Evolutionary conservation across 345 rosid genomes (phyloP).

Genomic region (Erodium maritimum): DNA sequence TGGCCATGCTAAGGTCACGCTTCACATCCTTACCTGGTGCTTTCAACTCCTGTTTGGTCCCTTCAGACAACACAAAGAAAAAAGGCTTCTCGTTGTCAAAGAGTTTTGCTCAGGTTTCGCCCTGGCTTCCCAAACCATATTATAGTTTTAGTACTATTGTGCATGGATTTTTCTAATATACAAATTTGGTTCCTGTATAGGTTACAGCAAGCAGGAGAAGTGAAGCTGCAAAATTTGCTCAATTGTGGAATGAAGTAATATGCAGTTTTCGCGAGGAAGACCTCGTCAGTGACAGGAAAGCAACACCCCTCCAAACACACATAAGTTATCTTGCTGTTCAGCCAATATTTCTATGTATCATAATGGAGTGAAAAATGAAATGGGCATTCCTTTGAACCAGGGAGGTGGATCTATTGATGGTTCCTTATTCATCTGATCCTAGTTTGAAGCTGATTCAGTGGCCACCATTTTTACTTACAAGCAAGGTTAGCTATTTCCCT

Average conservation of each 20-base stretch:
- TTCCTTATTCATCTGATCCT: conserved; percentile 88
- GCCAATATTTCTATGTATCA: conserved; percentile 5
- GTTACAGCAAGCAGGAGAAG: conserved; percentile 82
- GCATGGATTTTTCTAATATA: too few species aligned
- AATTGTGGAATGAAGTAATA: conserved; percentile 94
- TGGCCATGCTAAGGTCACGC: conserved; percentile 94
- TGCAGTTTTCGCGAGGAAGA: conserved; percentile 98
- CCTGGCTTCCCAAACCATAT: not conserved
- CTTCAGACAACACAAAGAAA: conserved; percentile 62
- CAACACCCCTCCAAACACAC: conserved; percentile 8
- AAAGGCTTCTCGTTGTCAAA: conserved; percentile 80
- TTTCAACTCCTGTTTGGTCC: conserved; percentile 76
- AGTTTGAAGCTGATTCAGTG: conserved; percentile 89
- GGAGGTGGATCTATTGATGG: conserved; percentile 94
- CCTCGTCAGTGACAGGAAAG: conserved; percentile 85
- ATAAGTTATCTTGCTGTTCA: conserved; percentile 4
- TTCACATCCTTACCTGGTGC: conserved; percentile 93
- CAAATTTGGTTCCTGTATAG: conserved; percentile 21
- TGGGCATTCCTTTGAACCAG: conserved; percentile 28
- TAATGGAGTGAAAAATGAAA: conserved; percentile 13
- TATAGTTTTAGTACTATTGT: not conserved
- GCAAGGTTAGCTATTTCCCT: conserved; percentile 59
- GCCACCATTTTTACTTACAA: conserved; percentile 96
- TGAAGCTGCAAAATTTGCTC: conserved; percentile 98
- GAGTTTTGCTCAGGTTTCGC: conserved; percentile 64